Conservation (phyloP, 2,329 filamentous ascomycete genomes). For the Diaporthe citriasiana region DNA sequence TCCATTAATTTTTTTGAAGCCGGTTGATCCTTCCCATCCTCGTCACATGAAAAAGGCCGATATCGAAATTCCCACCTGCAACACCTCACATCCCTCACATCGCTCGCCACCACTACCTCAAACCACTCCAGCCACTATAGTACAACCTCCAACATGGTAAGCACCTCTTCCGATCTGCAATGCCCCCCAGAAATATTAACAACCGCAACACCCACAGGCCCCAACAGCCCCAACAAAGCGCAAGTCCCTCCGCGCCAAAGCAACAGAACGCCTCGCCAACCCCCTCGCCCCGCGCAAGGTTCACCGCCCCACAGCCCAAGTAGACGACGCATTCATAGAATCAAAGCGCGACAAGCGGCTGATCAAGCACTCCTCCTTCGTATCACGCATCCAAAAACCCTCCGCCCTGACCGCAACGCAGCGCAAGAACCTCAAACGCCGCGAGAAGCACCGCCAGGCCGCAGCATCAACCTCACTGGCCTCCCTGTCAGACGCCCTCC, state of each 20-base stretch:
- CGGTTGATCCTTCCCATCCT: constrained; percentile 8
- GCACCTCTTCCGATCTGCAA: not conserved
- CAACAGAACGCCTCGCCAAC: constrained; percentile 65
- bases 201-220: constrained; percentile 41
- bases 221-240: constrained; percentile 63
- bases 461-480: constrained; percentile 79
- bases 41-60: constrained; percentile 16
- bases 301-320: constrained; percentile 65
- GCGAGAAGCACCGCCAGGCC: constrained; percentile 67
- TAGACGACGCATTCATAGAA: constrained; percentile 72
- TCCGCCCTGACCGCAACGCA: constrained; percentile 44
- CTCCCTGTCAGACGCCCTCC: constrained; percentile 84
- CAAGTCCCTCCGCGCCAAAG: constrained; percentile 69
- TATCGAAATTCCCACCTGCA: not conserved
- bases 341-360: constrained; percentile 87
- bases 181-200: not conserved
- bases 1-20: constrained; percentile 16
- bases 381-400: constrained; percentile 80
- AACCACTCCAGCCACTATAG: not conserved
- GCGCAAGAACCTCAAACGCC: constrained; percentile 57
- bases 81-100: not conserved
- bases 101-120: not conserved
- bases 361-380: constrained; percentile 85
- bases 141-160: constrained; percentile 32
- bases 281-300: constrained; percentile 66